phyloP scores from a whole-genome alignment of 164 flowering plant species.

The Vitis amurensis region DNA sequence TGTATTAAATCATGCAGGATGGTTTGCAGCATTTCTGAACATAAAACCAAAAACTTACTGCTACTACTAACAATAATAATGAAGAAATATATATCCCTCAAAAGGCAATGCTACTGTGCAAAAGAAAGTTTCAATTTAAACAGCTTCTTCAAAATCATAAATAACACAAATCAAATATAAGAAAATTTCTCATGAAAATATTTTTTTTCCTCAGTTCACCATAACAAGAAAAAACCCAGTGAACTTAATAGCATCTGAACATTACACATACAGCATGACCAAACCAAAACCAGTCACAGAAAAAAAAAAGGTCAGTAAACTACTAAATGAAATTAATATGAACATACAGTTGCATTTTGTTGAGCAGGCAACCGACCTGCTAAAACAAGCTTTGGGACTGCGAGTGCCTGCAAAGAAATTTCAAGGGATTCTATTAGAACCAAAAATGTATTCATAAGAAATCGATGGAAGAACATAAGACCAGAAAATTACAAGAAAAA shows the following conservation, averaged over 20 bases:
- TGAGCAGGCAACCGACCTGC: constrained; percentile 98
- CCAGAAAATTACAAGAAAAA: neutral
- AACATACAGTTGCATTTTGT: constrained; percentile 95
- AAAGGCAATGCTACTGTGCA: no score
- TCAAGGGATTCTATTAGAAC: constrained; percentile 8
- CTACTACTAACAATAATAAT: no score
- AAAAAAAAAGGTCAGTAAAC: neutral
- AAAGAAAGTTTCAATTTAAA: no score
- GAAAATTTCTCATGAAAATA: no score
- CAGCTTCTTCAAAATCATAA: no score
- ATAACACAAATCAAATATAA: no score
- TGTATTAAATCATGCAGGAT: neutral
- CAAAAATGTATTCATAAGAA: neutral
- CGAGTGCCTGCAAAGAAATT: constrained; percentile 63
- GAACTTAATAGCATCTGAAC: neutral
- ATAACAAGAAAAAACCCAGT: no score
- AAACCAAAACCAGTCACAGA: neutral
- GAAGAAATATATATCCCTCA: no score
- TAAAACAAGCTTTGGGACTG: constrained; percentile 89
- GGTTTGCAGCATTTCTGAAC: no score
- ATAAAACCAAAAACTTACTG: no score
- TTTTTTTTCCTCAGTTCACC: no score
- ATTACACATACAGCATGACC: neutral
- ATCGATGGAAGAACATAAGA: neutral
- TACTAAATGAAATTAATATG: constrained; percentile 1